These are phyloP conservation scores for Phaeosphaeriaceae sp. DNA, from an alignment of 2,329 filamentous ascomycete species.

Conservation along the genomic window DNA sequence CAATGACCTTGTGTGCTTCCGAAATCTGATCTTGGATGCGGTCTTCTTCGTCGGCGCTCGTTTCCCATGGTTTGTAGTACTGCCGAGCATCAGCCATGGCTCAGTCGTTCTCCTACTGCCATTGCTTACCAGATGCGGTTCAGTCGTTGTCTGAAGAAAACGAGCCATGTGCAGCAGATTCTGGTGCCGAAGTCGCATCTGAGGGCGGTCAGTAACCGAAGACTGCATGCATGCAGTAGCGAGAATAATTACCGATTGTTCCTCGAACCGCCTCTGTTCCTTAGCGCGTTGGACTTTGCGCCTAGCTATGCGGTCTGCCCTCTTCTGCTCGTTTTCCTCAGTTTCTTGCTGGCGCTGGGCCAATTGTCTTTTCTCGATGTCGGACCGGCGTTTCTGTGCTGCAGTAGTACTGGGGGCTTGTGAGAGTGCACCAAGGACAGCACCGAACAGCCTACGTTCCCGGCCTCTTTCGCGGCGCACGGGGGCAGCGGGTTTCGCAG, in stretches of 20 bases:
- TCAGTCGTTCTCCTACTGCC: neutral
- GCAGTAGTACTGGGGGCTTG: conserved; percentile 67
- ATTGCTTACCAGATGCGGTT: conserved; percentile 75
- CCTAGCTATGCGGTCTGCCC: conserved; percentile 70
- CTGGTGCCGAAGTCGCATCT: conserved; percentile 79
- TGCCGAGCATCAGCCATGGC: conserved; percentile 52
- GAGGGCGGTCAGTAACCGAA: conserved; percentile 22
- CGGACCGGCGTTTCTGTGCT: conserved; percentile 73
- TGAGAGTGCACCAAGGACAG: conserved; percentile 78
- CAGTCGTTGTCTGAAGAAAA: conserved; percentile 74
- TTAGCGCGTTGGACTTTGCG: conserved; percentile 67
- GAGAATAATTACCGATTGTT: conserved; percentile 69
- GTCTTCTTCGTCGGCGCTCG: conserved; percentile 73
- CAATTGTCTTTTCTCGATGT: conserved; percentile 83
- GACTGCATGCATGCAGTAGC: conserved; percentile 6
- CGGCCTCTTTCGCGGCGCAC: conserved; percentile 74
- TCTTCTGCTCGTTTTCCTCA: conserved; percentile 73
- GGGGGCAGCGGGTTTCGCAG: conserved; percentile 46
- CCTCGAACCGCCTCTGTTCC: conserved; percentile 79
- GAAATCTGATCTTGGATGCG: conserved; percentile 74
- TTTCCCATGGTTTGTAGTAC: conserved; percentile 88
- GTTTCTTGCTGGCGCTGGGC: conserved; percentile 77
- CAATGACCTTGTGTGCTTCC: conserved; percentile 69
- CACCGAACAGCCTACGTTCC: conserved; percentile 85
- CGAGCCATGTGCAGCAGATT: conserved; percentile 76